Evolutionary conservation across 352 stramenopile species (phyloP).

Genomic region (Pythium brassicae): DNA sequence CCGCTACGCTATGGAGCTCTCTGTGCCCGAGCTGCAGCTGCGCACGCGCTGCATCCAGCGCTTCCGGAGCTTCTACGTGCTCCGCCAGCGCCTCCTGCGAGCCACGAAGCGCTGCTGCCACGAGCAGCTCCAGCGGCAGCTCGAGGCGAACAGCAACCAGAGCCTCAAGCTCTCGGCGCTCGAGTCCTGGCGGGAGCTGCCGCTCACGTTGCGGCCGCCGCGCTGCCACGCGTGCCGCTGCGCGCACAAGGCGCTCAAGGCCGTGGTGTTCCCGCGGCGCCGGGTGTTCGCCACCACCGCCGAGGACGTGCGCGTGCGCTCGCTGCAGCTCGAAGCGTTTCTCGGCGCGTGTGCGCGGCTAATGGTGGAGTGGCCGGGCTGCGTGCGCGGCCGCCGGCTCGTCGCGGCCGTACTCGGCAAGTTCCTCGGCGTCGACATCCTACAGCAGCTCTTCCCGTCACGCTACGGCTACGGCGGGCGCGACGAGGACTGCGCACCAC

Average conservation of each 20-base stretch:
- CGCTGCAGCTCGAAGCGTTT: slow-evolving; percentile 47
- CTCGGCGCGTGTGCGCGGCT: slow-evolving; percentile 33
- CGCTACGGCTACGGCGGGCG: slow-evolving; percentile 3
- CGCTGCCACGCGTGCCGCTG: slow-evolving; percentile 35
- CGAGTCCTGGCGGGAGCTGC: slow-evolving; percentile 14
- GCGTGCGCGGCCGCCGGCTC: slow-evolving; percentile 38
- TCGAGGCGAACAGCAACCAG: slow-evolving; percentile 5
- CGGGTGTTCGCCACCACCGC: slow-evolving; percentile 38
- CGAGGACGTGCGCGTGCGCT: slow-evolving; percentile 42
- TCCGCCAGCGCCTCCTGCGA: slow-evolving; percentile 46
- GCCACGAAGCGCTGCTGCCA: slow-evolving; percentile 36
- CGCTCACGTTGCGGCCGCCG: slow-evolving; percentile 12
- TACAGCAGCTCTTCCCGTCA: slow-evolving; percentile 12
- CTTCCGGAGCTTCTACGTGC: slow-evolving; percentile 49
- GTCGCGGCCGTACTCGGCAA: slow-evolving; percentile 36
- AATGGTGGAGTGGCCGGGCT: slow-evolving; percentile 40
- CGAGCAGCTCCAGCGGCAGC: slow-evolving; percentile 9
- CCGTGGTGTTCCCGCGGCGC: slow-evolving; percentile 46
- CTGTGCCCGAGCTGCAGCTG: slow-evolving; percentile 35
- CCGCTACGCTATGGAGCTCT: slow-evolving; percentile 65
- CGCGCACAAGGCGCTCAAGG: slow-evolving; percentile 31
- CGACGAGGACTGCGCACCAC: not conserved
- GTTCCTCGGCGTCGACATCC: slow-evolving; percentile 55
- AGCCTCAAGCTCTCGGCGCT: slow-evolving; percentile 11
- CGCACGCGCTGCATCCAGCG: slow-evolving; percentile 45